Base-by-base conservation (phyloP, 108 stramenopile genomes). In the Pseudonitzschia multiseries region DNA sequence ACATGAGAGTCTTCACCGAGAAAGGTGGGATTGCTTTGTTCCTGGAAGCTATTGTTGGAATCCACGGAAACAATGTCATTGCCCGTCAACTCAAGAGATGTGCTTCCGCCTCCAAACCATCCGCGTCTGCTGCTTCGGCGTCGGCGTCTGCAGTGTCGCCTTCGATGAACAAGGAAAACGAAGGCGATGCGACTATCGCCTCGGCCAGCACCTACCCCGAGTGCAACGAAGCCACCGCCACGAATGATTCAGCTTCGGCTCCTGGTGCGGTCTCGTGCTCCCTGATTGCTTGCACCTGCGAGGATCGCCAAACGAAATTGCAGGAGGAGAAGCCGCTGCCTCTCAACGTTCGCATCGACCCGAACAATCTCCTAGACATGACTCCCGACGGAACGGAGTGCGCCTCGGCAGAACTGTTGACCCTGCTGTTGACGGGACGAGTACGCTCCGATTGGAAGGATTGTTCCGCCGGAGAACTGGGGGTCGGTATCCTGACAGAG, bases 11-110 rank as follows among this genome's bases (percentile, higher is more conserved):
- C 2, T 94, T 94, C 61, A 84, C 68, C 18, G 77, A 71, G 17
- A 81, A 78, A 40, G 90, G 90, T n/a, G 93, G 93, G 1, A 86
- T 87, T 74, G 93, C 93, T 13, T 79, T 94, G 22, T 80, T 94
- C 29, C 75, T 94, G 57, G 93, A 94, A 65, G 88, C 86, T 0
- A 81, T 94, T 69, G 29, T 87, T 50, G 74, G 83, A 43, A 89
- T 90, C 75, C 88, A 91, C 65, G 89, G 93, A 28, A 67, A 68
- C 54, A 57, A 63, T 0, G 72, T 73, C 40, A 70, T 84, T 12
- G 43, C 51, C 42, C 70, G 76, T 6, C 68, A 84, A 70, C 44
- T 79, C 22, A 62, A 17, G 20, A 26, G 53, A n/a, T 56, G 42
- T 36, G 63, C 40, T 12, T 2, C 2, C 21, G 63, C 2, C 9